Percentiles rank a stretch among this genome's conserved stretches.
Conservation (phyloP, 306 rosid species). For the Lotus japonicus region DNA sequence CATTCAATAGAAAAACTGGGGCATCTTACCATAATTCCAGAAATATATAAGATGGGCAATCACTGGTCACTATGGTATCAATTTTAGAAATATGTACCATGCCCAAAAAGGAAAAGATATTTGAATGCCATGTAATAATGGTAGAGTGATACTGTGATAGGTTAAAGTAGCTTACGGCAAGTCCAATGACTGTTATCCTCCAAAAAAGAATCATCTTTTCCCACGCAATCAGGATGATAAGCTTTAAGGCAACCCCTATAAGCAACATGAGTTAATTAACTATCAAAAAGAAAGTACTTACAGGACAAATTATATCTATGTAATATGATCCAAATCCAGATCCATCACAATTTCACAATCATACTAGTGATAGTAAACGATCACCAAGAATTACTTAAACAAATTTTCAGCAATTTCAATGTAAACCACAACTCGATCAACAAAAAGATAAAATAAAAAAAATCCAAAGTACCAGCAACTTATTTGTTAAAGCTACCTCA, state of each 20-base stretch:
- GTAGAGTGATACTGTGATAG: constrained; percentile 16
- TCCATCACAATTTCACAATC: background rate
- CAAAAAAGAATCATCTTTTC: constrained; percentile 36
- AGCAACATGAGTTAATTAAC: constrained; percentile 33
- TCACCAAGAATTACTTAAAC: background rate
- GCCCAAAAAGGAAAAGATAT: background rate
- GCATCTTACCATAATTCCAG: background rate
- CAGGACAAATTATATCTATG: background rate
- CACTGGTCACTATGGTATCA: background rate
- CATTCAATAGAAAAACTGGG: too few species aligned
- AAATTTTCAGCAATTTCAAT: background rate
- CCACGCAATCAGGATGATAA: constrained; percentile 54
- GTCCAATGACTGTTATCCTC: constrained; percentile 27
- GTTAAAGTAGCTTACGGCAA: constrained; percentile 57
- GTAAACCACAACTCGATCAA: background rate
- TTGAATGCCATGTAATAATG: constrained; percentile 11
- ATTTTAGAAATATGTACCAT: background rate
- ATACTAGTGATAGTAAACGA: background rate
- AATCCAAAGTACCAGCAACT: background rate
- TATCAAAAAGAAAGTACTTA: constrained; percentile 4
- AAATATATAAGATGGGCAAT: background rate
- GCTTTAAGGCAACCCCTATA: constrained; percentile 68
- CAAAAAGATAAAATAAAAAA: background rate
- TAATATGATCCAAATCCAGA: constrained; percentile 2
- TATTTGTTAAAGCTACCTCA: constrained; percentile 3